Percentiles rank a stretch among this genome's conserved stretches.
Conservation (phyloP, 805 yeast species). For the Starmerella asiatica region DNA sequence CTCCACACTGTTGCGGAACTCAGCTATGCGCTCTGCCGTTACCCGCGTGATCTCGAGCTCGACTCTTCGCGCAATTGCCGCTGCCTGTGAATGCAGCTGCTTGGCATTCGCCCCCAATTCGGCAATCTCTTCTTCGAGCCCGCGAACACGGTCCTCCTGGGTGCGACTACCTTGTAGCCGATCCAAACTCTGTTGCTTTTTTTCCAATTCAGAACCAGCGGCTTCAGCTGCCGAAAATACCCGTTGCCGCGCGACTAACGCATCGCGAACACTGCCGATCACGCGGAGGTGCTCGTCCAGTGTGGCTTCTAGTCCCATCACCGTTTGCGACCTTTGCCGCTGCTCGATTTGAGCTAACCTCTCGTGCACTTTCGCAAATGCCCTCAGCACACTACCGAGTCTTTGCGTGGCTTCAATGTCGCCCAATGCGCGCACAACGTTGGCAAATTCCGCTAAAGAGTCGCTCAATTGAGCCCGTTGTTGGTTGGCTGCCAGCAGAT, state of each 20-base stretch:
- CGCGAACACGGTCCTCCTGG: constrained; percentile 50
- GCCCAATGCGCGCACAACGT: constrained; percentile 45
- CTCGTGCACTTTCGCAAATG: constrained; percentile 59
- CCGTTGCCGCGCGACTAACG: constrained; percentile 62
- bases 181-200: constrained; percentile 36
- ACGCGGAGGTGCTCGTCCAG: constrained; percentile 75
- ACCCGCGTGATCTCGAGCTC: constrained; percentile 53
- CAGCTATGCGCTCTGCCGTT: constrained; percentile 63
- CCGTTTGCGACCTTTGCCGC: constrained; percentile 70
- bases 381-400: constrained; percentile 48
- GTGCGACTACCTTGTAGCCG: constrained; percentile 36
- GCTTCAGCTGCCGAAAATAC: constrained; percentile 34
- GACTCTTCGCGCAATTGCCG: constrained; percentile 50
- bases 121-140: constrained; percentile 46
- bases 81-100: constrained; percentile 45
- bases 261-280: constrained; percentile 58
- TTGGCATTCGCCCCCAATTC: constrained; percentile 41
- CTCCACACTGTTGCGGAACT: constrained; percentile 80
- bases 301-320: constrained; percentile 72
- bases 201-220: constrained; percentile 36
- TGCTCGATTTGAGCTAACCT: constrained; percentile 61
- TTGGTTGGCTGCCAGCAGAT: constrained; percentile 57
- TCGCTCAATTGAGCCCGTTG: constrained; percentile 64
- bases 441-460: constrained; percentile 55
- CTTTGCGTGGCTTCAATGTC: constrained; percentile 60